Base-by-base conservation (phyloP, 2,329 filamentous ascomycete genomes). In the Fusarium nurragi region DNA sequence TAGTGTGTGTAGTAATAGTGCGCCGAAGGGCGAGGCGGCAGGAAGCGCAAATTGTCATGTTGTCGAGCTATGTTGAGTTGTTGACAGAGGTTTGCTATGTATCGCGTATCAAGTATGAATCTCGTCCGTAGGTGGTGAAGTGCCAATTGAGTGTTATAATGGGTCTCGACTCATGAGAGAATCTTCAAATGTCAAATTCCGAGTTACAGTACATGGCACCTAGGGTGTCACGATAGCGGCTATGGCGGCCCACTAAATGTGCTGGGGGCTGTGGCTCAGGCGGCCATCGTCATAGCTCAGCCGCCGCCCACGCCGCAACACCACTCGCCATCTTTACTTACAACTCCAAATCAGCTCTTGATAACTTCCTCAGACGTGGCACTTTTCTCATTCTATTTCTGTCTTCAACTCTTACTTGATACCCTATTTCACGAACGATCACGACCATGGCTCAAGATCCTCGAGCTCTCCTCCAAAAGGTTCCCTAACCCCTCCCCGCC, bases 401-500 rank as follows among this genome's bases (percentile, higher is more conserved):
- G 32, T 49, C 23, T 39, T 18, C 25, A 32, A 48, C 38, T 45
- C 41, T 32, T 36, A 22, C 41, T 51, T 54, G 44, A 69, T 53
- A 61, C 47, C 53, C 55, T 28, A 19, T 54, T 56, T 16, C 32
- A 28, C 36, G 14, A 64, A 48, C 26, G 16, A n/a, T 46, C 60
- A 37, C 54, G 63, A 69, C 28, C 72, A 93, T 93, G 90, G 83
- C 89, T 64, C 88, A 90, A 82, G 91, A 94, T 77, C 91, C 91
- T 64, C 88, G 90, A 76, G 89, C 88, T 67, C 83, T 95, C 55
- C 83, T 94, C 44, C 90, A 93, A 78, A 92, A 93, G 85, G 91
- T 93, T 65, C 46, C 34, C 18, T 36, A 52, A 61, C 64, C 67
- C 60, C 61, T 53, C 65, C 68, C 70, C 68, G 59, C 65, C 66